Percentiles rank a stretch among this genome's conserved stretches.
These are phyloP conservation scores for Hypseocharis bilobata DNA, from an alignment of 441 rosid genomes.

Conservation along the genomic window DNA sequence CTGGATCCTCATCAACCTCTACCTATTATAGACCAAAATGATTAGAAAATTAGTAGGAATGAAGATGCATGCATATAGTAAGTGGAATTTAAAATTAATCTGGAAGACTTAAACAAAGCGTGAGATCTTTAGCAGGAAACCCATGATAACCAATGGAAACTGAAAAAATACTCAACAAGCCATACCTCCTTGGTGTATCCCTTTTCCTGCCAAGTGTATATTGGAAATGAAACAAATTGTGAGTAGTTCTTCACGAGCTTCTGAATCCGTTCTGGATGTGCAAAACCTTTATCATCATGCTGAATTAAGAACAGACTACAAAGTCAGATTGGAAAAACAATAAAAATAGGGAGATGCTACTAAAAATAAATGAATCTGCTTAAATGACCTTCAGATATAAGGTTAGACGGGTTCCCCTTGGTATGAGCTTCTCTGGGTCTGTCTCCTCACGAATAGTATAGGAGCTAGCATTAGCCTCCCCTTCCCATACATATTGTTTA, in stretches of 20 bases:
- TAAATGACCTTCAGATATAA: slow-evolving; percentile 69
- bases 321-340: background rate
- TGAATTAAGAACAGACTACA: slow-evolving; percentile 32
- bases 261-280: slow-evolving; percentile 67
- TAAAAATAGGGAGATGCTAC: slow-evolving; percentile 1
- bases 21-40: slow-evolving; percentile 36
- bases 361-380: slow-evolving; percentile 37
- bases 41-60: background rate
- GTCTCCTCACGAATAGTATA: slow-evolving; percentile 73
- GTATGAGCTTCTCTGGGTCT: slow-evolving; percentile 58
- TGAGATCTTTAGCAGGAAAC: slow-evolving; percentile 23
- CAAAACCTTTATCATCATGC: slow-evolving; percentile 81
- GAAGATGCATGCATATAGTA: too few species aligned
- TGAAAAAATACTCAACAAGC: background rate
- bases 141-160: slow-evolving; percentile 19
- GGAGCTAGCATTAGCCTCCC: slow-evolving; percentile 76
- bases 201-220: slow-evolving; percentile 88
- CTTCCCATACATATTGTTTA: slow-evolving; percentile 90
- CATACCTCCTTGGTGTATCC: slow-evolving; percentile 86
- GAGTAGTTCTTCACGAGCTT: slow-evolving; percentile 86
- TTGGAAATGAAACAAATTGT: slow-evolving; percentile 93
- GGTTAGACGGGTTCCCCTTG: slow-evolving; percentile 81
- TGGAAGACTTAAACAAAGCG: background rate
- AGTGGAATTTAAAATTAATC: background rate
- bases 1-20: slow-evolving; percentile 88